Evolutionary conservation across 2,329 filamentous ascomycete species (phyloP), one percentile per base, ranked within the genome.

Genomic region (Colletotrichum echinochloae): DNA sequence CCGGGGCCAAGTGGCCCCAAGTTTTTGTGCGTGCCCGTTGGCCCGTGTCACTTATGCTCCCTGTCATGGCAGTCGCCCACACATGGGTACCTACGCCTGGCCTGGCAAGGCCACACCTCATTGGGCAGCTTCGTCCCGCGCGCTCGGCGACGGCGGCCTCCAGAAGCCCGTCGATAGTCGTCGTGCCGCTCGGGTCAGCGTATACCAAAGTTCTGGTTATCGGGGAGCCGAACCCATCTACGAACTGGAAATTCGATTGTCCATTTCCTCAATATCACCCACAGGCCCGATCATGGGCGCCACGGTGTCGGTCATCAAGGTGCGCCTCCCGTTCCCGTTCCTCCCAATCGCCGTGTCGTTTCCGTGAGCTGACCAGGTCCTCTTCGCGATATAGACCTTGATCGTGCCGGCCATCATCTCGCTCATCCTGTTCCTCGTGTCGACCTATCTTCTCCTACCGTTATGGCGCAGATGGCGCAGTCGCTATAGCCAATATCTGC

Each of bases 401-500:
- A 79, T 94, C 75, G 82, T 93, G 73, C 92, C 92, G 41, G 91
- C 91, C 63, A 76, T 91, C 77, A 90, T 94, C 77, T 92, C 92
- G 55, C 85, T 94, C 57, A 80, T 88, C 72, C 82, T 94, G 74
- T 95, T 93, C 80, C 80, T 94, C 75, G 67, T 90, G 68, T 81
- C 90, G 66, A 90, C 89, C 66, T 92, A 90, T 78, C 81, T 90
- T 75, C 76, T 93, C 71, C 77, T 93, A 33, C 92, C 92, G 2
- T 77, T 92, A 70, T 92, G 92, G 87, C 90, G 89, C 57, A 88
- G 86, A 66, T 92, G 93, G 79, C 90, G 88, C 73, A 87, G 86
- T 74, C 89, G 91, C 71, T 94, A 94, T 79, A 87, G 89, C 77
- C 90, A 93, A 71, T 94, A 94, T 77, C 87, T 94, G 1, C 92